Base-by-base conservation (phyloP, 2,329 filamentous ascomycete species). In the Onygena corvina region DNA sequence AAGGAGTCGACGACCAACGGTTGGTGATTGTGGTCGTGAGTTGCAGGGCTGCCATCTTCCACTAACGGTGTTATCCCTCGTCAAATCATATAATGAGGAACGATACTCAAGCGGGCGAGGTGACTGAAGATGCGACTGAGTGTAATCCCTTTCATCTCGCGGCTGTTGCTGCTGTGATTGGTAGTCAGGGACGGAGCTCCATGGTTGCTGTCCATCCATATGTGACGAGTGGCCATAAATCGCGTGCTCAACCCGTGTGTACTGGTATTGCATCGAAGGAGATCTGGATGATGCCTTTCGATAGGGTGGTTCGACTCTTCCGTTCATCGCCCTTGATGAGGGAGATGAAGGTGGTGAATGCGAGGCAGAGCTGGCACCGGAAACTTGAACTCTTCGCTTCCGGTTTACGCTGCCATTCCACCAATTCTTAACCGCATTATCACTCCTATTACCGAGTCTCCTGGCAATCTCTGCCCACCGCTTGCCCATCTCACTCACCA, bases 381-480 rank as follows among this genome's bases (percentile, higher is more conserved):
- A 21, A 18, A 23, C 34, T 29, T 42, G 18, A 27, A 21, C 47
- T 56, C 80, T 71, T 60, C 73, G 76, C 60, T 83, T 76, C 60
- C 88, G 80, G 70, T 94, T 94, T 76, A 89, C 84, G 63, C 83
- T 86, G 46, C 89, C 88, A 63, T 94, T 94, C 86, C 86, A 94
- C 87, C 88, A 95, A 67, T 95, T 95, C 77, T 95, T 95, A 55
- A 95, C 86, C 23, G 86, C 84, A 61, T 95, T 95, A 71, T 95
- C 89, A 65, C 88, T 94, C 61, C 89, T 83, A 56, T 87, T 87
- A 49, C 83, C 76, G 16, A 95, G 75, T 40, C 80, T 75, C 56
- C 89, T 77, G 38, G 89, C 86, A 61, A 95, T 95, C 63, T 95
- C 87, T 2, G 89, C 89, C 89, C 89, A 95, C 50, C 84, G 80